Evolutionary conservation across 805 yeast species (phyloP).

Genomic region (Hanseniaspora thailandica): DNA sequence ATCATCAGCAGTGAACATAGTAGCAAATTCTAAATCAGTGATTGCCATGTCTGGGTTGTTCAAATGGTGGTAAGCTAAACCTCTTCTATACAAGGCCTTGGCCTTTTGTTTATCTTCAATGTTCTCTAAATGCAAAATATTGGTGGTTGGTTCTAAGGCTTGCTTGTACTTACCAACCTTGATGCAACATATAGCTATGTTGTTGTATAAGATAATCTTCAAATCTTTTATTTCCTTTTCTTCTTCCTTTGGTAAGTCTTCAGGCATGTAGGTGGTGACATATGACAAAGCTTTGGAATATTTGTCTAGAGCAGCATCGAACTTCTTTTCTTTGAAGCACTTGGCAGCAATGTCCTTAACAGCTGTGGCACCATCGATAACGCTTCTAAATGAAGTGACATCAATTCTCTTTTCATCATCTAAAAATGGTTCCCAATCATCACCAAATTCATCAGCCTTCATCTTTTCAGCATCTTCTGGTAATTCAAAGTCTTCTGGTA

Average conservation of each 20-base stretch:
- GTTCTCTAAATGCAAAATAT: slow-evolving; percentile 50
- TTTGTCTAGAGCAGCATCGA: slow-evolving; percentile 47
- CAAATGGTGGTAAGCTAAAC: slow-evolving; percentile 50
- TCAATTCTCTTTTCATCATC: slow-evolving; percentile 64
- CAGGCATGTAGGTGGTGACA: slow-evolving; percentile 51
- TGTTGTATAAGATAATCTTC: slow-evolving; percentile 42
- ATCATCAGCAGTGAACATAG: slow-evolving; percentile 54
- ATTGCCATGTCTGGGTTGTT: slow-evolving; percentile 65
- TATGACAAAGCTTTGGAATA: slow-evolving; percentile 63
- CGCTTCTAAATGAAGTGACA: slow-evolving; percentile 47
- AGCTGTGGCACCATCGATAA: slow-evolving; percentile 48
- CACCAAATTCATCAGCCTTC: slow-evolving; percentile 73
- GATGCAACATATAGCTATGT: slow-evolving; percentile 62
- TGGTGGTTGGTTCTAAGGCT: slow-evolving; percentile 48
- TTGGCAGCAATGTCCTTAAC: slow-evolving; percentile 72
- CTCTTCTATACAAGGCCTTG: slow-evolving; percentile 81
- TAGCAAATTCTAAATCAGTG: slow-evolving; percentile 53
- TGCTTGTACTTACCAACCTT: slow-evolving; percentile 47
- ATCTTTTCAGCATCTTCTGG: slow-evolving; percentile 35
- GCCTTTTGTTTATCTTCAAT: slow-evolving; percentile 53
- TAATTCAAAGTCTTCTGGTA: slow-evolving; percentile 46
- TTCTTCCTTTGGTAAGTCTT: slow-evolving; percentile 36
- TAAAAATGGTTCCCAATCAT: slow-evolving; percentile 60
- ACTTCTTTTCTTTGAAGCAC: slow-evolving; percentile 55
- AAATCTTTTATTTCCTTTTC: slow-evolving; percentile 27